Evolutionary conservation across 768 basidiomycete species (phyloP).

Genomic region (Leccinum boreale): DNA sequence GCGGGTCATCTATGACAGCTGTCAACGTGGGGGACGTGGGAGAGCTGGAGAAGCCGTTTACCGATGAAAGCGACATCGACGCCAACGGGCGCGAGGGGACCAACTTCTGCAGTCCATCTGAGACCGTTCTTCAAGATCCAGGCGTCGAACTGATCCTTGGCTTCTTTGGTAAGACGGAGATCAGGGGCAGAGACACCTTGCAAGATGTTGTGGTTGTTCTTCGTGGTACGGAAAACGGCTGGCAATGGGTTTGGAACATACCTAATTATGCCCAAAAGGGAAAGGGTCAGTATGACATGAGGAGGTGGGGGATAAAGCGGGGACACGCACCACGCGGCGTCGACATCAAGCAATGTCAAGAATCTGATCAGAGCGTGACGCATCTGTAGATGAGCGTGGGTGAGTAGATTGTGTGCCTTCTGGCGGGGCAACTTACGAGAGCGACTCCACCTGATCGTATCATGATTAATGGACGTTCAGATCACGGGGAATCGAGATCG

Average conservation of each 20-base stretch:
- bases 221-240: slow-evolving; percentile 87
- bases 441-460: slow-evolving; percentile 78
- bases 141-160: slow-evolving; percentile 75
- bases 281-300: slow-evolving; percentile 9
- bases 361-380: slow-evolving; percentile 91
- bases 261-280: slow-evolving; percentile 40
- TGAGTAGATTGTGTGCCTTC: slow-evolving; percentile 11
- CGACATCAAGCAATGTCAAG: slow-evolving; percentile 74
- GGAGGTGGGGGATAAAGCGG: slow-evolving; percentile 16
- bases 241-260: slow-evolving; percentile 89
- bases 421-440: slow-evolving; percentile 53
- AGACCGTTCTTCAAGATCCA: slow-evolving; percentile 91
- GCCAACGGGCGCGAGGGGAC: slow-evolving; percentile 77
- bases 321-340: slow-evolving; percentile 69
- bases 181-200: slow-evolving; percentile 86
- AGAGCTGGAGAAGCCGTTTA: slow-evolving; percentile 25
- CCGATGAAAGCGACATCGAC: slow-evolving; percentile 90
- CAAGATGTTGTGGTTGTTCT: slow-evolving; percentile 93
- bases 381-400: slow-evolving; percentile 53
- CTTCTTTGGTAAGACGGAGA: slow-evolving; percentile 72
- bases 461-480: slow-evolving; percentile 1
- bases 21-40: slow-evolving; percentile 9
- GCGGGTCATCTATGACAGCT: slow-evolving; percentile 65
- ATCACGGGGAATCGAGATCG: slow-evolving; percentile 14
- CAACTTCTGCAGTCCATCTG: slow-evolving; percentile 83